Conservation (phyloP, 2,329 filamentous ascomycete genomes). For the Calonectria henricotiae region DNA sequence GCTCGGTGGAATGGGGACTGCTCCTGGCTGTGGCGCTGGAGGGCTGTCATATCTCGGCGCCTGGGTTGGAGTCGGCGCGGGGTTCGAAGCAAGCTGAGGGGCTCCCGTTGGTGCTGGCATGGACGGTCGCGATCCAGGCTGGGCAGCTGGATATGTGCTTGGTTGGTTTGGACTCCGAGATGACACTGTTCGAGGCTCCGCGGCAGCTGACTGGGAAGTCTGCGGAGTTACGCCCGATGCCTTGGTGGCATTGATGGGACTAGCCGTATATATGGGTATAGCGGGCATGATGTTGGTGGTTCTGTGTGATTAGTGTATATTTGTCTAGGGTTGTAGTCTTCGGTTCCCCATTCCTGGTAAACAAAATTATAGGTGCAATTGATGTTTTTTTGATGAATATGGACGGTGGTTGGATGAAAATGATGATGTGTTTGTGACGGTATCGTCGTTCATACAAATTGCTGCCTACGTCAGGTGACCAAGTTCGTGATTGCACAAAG, state of each 20-base stretch:
- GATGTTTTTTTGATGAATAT: background rate
- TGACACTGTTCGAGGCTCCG: slow-evolving; percentile 43
- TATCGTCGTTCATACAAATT: slow-evolving; percentile 21
- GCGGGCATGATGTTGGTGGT: slow-evolving; percentile 67
- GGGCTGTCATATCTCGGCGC: slow-evolving; percentile 59
- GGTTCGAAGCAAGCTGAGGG: slow-evolving; percentile 55
- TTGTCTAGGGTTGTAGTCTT: background rate
- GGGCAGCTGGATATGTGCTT: slow-evolving; percentile 52
- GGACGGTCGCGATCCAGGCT: slow-evolving; percentile 54
- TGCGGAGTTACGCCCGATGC: slow-evolving; percentile 66
- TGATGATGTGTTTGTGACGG: slow-evolving; percentile 4
- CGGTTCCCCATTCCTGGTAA: background rate
- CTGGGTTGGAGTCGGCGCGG: slow-evolving; percentile 64
- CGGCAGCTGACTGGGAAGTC: slow-evolving; percentile 56
- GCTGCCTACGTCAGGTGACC: slow-evolving; percentile 41
- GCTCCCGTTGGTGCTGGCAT: slow-evolving; percentile 64
- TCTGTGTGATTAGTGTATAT: background rate
- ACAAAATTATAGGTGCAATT: background rate
- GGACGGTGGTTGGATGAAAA: background rate
- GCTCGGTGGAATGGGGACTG: slow-evolving; percentile 64
- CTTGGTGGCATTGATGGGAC: slow-evolving; percentile 73
- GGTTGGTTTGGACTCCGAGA: slow-evolving; percentile 54
- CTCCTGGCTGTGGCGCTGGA: slow-evolving; percentile 73
- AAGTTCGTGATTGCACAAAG: slow-evolving; percentile 33
- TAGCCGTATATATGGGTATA: slow-evolving; percentile 73